phyloP scores from a whole-genome alignment of 768 basidiomycete species.

The Boletus rex-veris region DNA sequence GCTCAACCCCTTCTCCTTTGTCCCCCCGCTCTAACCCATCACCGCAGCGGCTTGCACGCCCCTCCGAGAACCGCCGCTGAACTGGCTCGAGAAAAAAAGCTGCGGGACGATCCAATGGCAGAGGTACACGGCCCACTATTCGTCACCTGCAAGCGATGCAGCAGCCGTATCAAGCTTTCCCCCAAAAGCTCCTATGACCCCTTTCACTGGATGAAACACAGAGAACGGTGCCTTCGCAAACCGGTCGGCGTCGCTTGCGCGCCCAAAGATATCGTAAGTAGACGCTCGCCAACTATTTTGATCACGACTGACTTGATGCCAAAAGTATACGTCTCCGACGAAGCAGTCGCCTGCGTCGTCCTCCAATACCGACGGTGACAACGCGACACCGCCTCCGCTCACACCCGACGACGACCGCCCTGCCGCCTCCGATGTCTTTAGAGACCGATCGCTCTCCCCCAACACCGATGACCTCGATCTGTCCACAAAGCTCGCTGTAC shows the following conservation, averaged over 20 bases:
- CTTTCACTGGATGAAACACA: slow-evolving; percentile 66
- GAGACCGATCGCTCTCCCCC: slow-evolving; percentile 23
- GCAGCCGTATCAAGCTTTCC: slow-evolving; percentile 59
- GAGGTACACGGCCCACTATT: slow-evolving; percentile 47
- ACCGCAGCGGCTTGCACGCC: slow-evolving; percentile 22
- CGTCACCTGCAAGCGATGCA: slow-evolving; percentile 56
- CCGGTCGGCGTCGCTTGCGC: slow-evolving; percentile 22
- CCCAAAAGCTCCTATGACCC: slow-evolving; percentile 63
- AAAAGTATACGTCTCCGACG: slow-evolving; percentile 17
- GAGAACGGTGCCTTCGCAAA: slow-evolving; percentile 55
- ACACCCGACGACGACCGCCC: slow-evolving; percentile 35
- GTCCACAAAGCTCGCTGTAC: slow-evolving; percentile 19
- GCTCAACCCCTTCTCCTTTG: too few species aligned
- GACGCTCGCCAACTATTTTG: neutral
- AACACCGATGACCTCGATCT: slow-evolving; percentile 20
- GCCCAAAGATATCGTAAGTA: slow-evolving; percentile 25
- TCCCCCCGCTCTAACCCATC: slow-evolving; percentile 9
- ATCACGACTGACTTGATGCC: slow-evolving; percentile 2
- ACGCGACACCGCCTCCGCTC: slow-evolving; percentile 33
- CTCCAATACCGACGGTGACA: slow-evolving; percentile 30
- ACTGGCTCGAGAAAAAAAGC: slow-evolving; percentile 46
- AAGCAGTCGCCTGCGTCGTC: slow-evolving; percentile 28
- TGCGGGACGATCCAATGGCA: slow-evolving; percentile 53
- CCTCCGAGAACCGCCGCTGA: slow-evolving; percentile 41
- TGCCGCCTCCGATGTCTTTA: slow-evolving; percentile 17